phyloP scores from a whole-genome alignment of 2,329 filamentous ascomycete species.

The Colletotrichum salicis region DNA sequence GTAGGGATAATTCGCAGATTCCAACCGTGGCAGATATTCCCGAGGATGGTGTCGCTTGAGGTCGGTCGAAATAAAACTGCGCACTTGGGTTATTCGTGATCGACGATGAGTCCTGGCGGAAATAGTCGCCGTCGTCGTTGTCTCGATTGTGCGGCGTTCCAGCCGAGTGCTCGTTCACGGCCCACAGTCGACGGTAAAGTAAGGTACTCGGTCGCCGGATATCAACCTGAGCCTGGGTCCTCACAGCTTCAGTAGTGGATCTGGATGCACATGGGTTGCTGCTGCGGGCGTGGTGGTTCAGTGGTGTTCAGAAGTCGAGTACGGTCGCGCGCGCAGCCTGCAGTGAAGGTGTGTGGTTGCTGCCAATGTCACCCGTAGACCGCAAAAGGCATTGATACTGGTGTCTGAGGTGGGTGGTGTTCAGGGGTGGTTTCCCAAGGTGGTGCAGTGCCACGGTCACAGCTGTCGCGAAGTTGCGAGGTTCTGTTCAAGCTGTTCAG shows the following conservation, averaged over 20 bases:
- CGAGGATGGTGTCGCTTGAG: neutral
- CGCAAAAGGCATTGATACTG: neutral
- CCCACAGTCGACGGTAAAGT: neutral
- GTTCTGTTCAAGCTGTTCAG: neutral
- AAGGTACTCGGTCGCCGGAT: slow-evolving; percentile 3
- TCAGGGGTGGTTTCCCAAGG: neutral
- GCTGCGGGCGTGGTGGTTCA: slow-evolving; percentile 1
- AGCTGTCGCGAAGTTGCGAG: neutral
- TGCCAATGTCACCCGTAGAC: neutral
- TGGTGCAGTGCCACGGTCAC: neutral
- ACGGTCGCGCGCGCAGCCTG: neutral
- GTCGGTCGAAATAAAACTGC: neutral
- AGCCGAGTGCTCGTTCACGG: neutral
- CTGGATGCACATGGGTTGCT: slow-evolving; percentile 18
- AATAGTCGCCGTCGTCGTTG: neutral
- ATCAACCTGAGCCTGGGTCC: neutral
- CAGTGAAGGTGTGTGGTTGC: neutral
- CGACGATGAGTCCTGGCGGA: neutral
- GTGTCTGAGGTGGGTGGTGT: neutral
- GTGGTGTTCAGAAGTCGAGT: neutral
- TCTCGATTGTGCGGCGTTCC: slow-evolving; percentile 7
- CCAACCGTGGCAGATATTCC: neutral
- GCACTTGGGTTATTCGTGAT: neutral
- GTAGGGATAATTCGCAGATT: neutral
- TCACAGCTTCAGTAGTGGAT: slow-evolving; percentile 23